Conservation (phyloP, 768 basidiomycete species). For the Macrolepiota fuliginosa region DNA sequence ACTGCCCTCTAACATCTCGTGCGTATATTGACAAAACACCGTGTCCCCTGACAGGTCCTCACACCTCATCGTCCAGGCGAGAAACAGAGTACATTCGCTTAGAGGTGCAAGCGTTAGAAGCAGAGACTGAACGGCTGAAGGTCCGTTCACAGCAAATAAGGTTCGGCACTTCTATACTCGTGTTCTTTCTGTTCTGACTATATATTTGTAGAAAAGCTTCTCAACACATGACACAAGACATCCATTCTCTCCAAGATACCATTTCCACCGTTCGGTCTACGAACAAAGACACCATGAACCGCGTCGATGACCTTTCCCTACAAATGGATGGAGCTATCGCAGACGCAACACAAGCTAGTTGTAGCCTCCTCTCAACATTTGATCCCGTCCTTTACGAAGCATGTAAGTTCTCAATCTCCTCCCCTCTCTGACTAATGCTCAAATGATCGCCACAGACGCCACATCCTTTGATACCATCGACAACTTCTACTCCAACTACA, state of each 20-base stretch:
- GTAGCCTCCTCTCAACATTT: neutral
- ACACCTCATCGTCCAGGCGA: slow-evolving; percentile 15
- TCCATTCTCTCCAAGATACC: neutral
- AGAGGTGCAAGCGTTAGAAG: slow-evolving; percentile 27
- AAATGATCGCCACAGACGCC: neutral
- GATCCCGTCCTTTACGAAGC: neutral
- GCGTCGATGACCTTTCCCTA: neutral
- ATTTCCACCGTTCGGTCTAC: neutral
- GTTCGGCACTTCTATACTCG: slow-evolving; percentile 15
- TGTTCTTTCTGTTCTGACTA: neutral
- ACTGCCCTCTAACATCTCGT: slow-evolving; percentile 1
- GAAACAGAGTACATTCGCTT: slow-evolving; percentile 21
- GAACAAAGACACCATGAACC: neutral
- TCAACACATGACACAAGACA: neutral
- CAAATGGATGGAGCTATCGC: slow-evolving; percentile 2
- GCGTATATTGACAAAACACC: neutral
- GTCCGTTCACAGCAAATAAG: slow-evolving; percentile 27
- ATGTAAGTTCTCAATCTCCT: neutral
- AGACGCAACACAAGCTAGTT: neutral
- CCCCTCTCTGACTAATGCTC: neutral
- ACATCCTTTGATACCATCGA: neutral
- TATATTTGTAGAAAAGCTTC: neutral
- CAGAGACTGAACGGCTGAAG: slow-evolving; percentile 23
- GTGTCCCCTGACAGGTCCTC: neutral
- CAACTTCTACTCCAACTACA: neutral